phyloP scores from a whole-genome alignment of 192 early-diverging fungal species.

The Podila epicladia region DNA sequence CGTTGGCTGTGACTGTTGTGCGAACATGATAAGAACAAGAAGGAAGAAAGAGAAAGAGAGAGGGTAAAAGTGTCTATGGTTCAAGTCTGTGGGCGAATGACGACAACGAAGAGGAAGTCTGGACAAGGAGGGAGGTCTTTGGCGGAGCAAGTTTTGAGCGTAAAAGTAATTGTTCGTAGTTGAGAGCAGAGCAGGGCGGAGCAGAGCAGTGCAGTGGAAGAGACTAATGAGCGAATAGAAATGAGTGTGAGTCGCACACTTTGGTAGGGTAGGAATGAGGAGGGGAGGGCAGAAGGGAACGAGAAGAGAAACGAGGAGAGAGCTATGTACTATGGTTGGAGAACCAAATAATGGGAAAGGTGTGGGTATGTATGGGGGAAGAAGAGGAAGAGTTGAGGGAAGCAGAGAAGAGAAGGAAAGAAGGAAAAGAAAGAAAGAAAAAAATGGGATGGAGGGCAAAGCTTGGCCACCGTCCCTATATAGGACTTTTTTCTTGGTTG shows the following conservation, averaged over 20 bases:
- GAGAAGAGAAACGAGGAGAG: too few relatives aligned
- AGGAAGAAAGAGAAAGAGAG: constrained; percentile 1
- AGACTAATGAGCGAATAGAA: too few relatives aligned
- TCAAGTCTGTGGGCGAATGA: background rate
- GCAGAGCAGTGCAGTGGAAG: background rate
- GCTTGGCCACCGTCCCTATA: background rate
- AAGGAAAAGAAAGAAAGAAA: too few relatives aligned
- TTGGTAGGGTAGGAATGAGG: too few relatives aligned
- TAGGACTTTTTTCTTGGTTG: too few relatives aligned
- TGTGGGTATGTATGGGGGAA: background rate
- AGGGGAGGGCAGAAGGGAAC: too few relatives aligned
- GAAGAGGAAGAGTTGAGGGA: background rate
- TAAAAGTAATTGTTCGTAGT: too few relatives aligned
- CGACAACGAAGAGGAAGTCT: background rate
- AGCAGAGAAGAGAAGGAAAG: background rate
- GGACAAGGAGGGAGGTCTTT: too few relatives aligned
- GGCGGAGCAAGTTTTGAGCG: too few relatives aligned
- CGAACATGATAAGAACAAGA: constrained; percentile 29
- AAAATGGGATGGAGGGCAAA: background rate
- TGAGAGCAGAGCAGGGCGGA: background rate
- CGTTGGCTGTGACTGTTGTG: constrained; percentile 36
- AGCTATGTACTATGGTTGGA: too few relatives aligned
- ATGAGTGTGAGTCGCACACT: too few relatives aligned
- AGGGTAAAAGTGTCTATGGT: background rate
- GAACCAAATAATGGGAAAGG: too few relatives aligned